phyloP scores from a whole-genome alignment of 1,139 yeast species.

The Geotrichum aggregatum region DNA sequence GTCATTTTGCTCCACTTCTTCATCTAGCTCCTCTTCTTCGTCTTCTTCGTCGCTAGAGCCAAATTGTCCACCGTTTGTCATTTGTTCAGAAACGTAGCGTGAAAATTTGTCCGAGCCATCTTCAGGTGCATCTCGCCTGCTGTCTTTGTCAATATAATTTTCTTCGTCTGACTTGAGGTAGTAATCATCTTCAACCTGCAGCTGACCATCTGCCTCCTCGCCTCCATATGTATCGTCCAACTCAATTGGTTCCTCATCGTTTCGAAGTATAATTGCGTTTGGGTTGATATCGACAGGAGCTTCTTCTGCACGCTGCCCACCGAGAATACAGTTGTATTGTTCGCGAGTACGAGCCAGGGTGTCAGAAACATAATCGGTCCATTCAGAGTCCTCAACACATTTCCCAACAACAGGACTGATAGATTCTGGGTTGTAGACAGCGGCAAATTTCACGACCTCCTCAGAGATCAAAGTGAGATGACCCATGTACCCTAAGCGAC shows the following conservation, averaged over 20 bases:
- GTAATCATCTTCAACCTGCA: background rate
- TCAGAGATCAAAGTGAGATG: slow-evolving; percentile 89
- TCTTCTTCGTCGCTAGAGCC: slow-evolving; percentile 49
- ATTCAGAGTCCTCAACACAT: slow-evolving; percentile 53
- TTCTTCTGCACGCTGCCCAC: slow-evolving; percentile 67
- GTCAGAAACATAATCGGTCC: slow-evolving; percentile 83
- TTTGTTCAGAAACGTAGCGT: slow-evolving; percentile 78
- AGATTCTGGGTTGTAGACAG: slow-evolving; percentile 60
- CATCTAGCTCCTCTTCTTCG: slow-evolving; percentile 38
- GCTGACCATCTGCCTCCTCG: slow-evolving; percentile 21
- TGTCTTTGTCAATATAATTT: background rate
- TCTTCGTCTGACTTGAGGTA: background rate
- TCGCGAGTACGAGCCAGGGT: slow-evolving; percentile 85
- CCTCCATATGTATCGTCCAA: slow-evolving; percentile 30
- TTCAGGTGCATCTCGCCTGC: slow-evolving; percentile 21
- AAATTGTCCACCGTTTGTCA: slow-evolving; percentile 35
- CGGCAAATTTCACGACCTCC: slow-evolving; percentile 92
- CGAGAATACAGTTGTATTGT: slow-evolving; percentile 87
- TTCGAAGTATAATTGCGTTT: slow-evolving; percentile 33
- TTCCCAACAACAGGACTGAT: slow-evolving; percentile 58
- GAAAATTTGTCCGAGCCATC: slow-evolving; percentile 55
- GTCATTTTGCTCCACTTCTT: background rate
- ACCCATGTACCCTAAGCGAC: slow-evolving; percentile 94
- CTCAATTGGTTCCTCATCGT: slow-evolving; percentile 49
- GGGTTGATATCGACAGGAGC: slow-evolving; percentile 39